Evolutionary conservation across 208 protist genomes (phyloP).

Genomic region (Acanthamoeba castellanii): DNA sequence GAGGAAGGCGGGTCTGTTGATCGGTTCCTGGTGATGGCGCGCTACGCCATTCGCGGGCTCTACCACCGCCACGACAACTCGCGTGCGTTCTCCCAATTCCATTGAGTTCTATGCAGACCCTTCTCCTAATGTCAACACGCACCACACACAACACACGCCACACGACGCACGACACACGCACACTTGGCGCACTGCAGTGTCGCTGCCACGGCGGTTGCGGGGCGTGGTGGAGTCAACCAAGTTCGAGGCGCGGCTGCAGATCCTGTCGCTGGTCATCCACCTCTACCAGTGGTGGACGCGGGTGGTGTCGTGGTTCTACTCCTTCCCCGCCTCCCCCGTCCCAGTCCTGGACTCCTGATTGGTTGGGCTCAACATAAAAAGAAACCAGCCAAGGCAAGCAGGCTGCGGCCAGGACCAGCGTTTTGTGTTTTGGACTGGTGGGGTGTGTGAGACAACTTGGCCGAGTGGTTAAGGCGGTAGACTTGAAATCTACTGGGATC

Average conservation of each 20-base stretch:
- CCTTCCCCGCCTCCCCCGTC: not conserved
- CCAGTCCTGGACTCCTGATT: not conserved
- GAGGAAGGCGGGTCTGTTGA: not conserved
- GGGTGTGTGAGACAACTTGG: too few species aligned
- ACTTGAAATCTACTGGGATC: too few species aligned
- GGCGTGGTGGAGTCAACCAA: not conserved
- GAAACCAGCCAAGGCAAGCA: too few species aligned
- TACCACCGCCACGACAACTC: not conserved
- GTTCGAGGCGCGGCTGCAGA: slow-evolving; percentile 5
- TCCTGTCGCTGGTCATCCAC: not conserved
- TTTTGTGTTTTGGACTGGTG: too few species aligned
- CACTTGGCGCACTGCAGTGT: not conserved
- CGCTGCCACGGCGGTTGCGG: not conserved
- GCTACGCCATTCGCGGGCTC: slow-evolving; percentile 30
- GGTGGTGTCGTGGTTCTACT: slow-evolving; percentile 16
- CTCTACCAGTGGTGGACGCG: slow-evolving; percentile 30
- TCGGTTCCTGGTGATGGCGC: slow-evolving; percentile 48
- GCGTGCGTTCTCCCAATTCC: not conserved
- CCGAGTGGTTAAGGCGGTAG: too few species aligned
- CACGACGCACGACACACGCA: not conserved
- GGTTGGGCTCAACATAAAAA: not conserved
- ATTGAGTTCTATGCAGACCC: not conserved
- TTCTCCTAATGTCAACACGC: not conserved
- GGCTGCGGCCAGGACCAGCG: too few species aligned
- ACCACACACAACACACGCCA: too few species aligned